Evolutionary conservation across 805 yeast species (phyloP).

Genomic region (Candida tallmaniae): DNA sequence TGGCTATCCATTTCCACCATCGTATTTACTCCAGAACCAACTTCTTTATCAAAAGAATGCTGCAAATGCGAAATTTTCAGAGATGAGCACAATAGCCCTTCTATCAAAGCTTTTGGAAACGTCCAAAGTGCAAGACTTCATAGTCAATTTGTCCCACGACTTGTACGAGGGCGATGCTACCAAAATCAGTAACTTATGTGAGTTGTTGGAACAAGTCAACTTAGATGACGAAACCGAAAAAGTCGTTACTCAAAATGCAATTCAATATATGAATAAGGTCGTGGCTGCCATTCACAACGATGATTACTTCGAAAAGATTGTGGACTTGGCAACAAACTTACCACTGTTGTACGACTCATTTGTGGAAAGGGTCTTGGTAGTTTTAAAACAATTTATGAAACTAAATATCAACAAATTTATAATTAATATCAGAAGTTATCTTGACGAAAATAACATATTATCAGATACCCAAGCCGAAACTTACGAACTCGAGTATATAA

Average conservation of each 20-base stretch:
- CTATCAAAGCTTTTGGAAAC: slow-evolving; percentile 22
- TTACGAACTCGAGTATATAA: slow-evolving; percentile 11
- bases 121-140: slow-evolving; percentile 17
- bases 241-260: slow-evolving; percentile 1
- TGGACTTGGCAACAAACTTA: slow-evolving; percentile 13
- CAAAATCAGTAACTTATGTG: slow-evolving; percentile 20
- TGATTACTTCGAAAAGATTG: slow-evolving; percentile 8
- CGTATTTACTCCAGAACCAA: too few relatives aligned
- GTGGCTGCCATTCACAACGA: slow-evolving; percentile 3
- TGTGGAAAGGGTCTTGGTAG: slow-evolving; percentile 1
- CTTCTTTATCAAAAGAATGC: too few relatives aligned
- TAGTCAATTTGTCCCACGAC: slow-evolving; percentile 14
- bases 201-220: slow-evolving; percentile 19
- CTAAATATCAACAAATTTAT: slow-evolving; percentile 12
- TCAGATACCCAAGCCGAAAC: slow-evolving; percentile 1
- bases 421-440: slow-evolving; percentile 11
- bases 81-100: slow-evolving; percentile 15
- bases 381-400: slow-evolving; percentile 8
- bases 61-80: too few relatives aligned
- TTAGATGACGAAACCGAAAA: slow-evolving; percentile 8
- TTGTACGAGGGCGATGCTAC: slow-evolving; percentile 12
- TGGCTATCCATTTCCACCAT: too few relatives aligned
- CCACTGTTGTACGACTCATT: slow-evolving; percentile 14
- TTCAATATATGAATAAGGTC: slow-evolving; percentile 5
- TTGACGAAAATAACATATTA: slow-evolving; percentile 1